A percentile compares a stretch with the other conserved stretches of the same genome.
These are phyloP conservation scores for Fereydounia khargensis DNA, from an alignment of 1,284 basidiomycete species.

Conservation along the genomic window DNA sequence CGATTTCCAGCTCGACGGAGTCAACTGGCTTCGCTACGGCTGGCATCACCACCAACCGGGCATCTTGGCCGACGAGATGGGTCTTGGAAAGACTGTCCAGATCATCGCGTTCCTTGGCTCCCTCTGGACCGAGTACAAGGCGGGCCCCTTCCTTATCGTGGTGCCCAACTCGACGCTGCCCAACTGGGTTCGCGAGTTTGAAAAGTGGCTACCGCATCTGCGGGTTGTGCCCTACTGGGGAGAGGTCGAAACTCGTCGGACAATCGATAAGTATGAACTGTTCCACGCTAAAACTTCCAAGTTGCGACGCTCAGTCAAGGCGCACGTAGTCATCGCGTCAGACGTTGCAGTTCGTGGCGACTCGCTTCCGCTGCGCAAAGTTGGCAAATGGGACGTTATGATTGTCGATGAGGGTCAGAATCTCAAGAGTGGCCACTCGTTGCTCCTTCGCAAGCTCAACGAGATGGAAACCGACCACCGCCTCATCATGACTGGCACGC, in stretches of 20 bases:
- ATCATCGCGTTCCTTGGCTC: constrained; percentile 81
- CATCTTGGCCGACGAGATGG: constrained; percentile 97
- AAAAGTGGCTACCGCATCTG: constrained; percentile 77
- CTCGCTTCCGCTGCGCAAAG: constrained; percentile 63
- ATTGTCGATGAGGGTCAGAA: constrained; percentile 91
- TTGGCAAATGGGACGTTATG: constrained; percentile 86
- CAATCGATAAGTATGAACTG: constrained; percentile 80
- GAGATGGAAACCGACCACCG: constrained; percentile 77
- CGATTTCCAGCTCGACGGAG: constrained; percentile 71
- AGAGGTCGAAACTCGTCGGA: constrained; percentile 65
- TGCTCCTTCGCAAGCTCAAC: constrained; percentile 77
- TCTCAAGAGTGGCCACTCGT: constrained; percentile 64
- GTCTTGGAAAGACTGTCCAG: constrained; percentile 87
- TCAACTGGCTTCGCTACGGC: constrained; percentile 73
- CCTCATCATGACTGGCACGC: constrained; percentile 89
- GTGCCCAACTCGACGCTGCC: constrained; percentile 92
- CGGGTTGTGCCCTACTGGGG: constrained; percentile 76
- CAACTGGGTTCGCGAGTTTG: constrained; percentile 79
- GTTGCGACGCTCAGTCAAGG: constrained; percentile 14
- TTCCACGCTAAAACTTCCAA: constrained; percentile 62
- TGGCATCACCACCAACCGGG: constrained; percentile 71
- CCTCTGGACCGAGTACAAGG: constrained; percentile 61
- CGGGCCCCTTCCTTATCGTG: constrained; percentile 79
- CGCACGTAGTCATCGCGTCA: constrained; percentile 40
- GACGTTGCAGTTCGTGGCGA: constrained; percentile 23